Percentiles rank a stretch among this genome's conserved stretches.
Conservation (phyloP, 2,329 filamentous ascomycete genomes). For the Pseudonectria buxi region DNA sequence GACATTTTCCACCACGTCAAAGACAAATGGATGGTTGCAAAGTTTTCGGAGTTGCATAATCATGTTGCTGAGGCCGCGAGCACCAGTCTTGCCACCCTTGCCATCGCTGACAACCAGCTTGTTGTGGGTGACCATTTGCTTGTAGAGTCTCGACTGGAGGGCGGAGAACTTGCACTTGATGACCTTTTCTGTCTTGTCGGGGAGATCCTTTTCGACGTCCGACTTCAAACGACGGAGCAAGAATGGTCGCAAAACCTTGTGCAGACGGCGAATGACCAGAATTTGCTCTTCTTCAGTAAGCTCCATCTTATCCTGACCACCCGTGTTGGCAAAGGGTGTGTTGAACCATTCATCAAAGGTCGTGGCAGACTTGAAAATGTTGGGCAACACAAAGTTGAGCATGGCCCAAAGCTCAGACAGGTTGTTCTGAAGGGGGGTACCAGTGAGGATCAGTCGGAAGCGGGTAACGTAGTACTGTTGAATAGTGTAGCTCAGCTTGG, state of each 20-base stretch:
- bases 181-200: slow-evolving; percentile 98
- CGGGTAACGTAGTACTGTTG: slow-evolving; percentile 92
- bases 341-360: slow-evolving; percentile 99
- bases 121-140: slow-evolving; percentile 95
- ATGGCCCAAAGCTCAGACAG: slow-evolving; percentile 93
- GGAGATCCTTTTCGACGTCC: slow-evolving; percentile 97
- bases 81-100: slow-evolving; percentile 89
- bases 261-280: slow-evolving; percentile 93
- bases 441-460: slow-evolving; percentile 93
- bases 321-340: slow-evolving; percentile 96
- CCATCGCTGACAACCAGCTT: slow-evolving; percentile 90
- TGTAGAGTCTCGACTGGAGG: slow-evolving; percentile 88
- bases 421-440: slow-evolving; percentile 96
- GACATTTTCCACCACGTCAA: slow-evolving; percentile 94
- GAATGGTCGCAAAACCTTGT: slow-evolving; percentile 97
- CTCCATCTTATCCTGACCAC: slow-evolving; percentile 97
- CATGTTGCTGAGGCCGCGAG: slow-evolving; percentile 97
- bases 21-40: slow-evolving; percentile 98
- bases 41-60: slow-evolving; percentile 98
- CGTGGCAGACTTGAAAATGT: slow-evolving; percentile 98
- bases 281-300: slow-evolving; percentile 99
- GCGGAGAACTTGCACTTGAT: slow-evolving; percentile 99
- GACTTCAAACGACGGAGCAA: slow-evolving; percentile 97
- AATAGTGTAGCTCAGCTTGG: slow-evolving; percentile 91
- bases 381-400: slow-evolving; percentile 96